Evolutionary conservation across 345 rosid species (phyloP).

Genomic region (Laguncularia racemosa): DNA sequence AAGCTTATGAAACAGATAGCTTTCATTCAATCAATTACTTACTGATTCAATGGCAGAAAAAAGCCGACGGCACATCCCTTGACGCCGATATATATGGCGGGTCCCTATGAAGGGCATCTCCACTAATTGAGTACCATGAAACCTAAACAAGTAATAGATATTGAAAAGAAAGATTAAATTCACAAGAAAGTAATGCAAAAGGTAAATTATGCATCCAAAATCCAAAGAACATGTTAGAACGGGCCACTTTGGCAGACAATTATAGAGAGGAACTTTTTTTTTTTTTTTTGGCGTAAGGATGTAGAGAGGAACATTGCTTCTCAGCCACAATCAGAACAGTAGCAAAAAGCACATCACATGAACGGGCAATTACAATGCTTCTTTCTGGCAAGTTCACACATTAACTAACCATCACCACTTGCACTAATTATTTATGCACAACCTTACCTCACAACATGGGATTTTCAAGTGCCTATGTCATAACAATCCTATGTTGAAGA

Average conservation of each 20-base stretch:
- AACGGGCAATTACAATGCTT: no score
- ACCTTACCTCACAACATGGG: no score
- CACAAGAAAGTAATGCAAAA: background rate
- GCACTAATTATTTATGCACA: no score
- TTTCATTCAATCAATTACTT: constrained; percentile 14
- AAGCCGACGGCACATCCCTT: constrained; percentile 90
- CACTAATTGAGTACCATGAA: constrained; percentile 69
- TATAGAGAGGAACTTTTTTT: background rate
- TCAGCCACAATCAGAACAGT: no score
- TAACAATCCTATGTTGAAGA: no score
- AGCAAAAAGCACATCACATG: no score
- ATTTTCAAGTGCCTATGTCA: no score
- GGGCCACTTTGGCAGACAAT: background rate
- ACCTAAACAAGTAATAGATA: constrained; percentile 27
- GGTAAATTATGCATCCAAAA: no score
- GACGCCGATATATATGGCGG: constrained; percentile 72
- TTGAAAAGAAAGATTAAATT: background rate
- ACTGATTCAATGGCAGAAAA: constrained; percentile 65
- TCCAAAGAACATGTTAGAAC: no score
- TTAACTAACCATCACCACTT: no score
- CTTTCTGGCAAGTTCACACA: no score
- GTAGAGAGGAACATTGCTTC: background rate
- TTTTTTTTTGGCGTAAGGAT: no score
- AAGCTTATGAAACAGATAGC: background rate
- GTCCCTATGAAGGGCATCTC: constrained; percentile 98